Conservation (phyloP, 148 eudicot genomes). For the Silene conica region DNA sequence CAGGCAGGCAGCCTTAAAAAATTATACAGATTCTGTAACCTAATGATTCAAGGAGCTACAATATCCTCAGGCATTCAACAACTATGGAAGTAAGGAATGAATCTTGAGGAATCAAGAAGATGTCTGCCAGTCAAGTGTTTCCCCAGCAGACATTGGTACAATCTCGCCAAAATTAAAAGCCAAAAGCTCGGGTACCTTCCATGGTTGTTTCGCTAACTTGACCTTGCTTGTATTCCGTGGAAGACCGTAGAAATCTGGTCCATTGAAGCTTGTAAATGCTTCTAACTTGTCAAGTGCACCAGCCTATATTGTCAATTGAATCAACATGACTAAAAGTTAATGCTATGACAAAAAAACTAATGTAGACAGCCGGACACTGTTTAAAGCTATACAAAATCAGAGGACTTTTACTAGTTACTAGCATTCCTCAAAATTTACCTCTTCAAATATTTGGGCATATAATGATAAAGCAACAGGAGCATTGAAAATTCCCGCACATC, state of each 20-base stretch:
- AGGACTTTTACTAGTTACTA: background rate
- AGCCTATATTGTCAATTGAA: conserved; percentile 39
- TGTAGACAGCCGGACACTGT: too few species aligned
- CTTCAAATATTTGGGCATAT: conserved; percentile 84
- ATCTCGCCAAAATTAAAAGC: conserved; percentile 62
- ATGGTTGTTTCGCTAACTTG: conserved; percentile 55
- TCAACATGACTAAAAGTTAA: background rate
- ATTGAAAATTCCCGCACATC: conserved; percentile 89
- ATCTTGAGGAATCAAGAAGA: conserved; percentile 26
- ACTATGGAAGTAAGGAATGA: background rate
- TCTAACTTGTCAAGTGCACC: conserved; percentile 93
- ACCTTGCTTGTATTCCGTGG: conserved; percentile 74
- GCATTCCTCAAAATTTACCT: conserved; percentile 40
- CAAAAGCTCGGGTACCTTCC: conserved; percentile 74
- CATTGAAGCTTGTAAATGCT: conserved; percentile 94
- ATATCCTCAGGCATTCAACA: background rate
- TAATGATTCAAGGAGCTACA: too few species aligned
- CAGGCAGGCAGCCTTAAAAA: too few species aligned
- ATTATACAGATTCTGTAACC: too few species aligned
- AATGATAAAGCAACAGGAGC: conserved; percentile 79
- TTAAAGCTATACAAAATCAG: background rate
- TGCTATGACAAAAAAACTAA: background rate
- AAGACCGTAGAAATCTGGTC: conserved; percentile 94
- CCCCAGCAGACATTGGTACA: conserved; percentile 88
- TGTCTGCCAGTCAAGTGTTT: conserved; percentile 75